phyloP scores from a whole-genome alignment of 75 land plant species.

The Pinus taeda region DNA sequence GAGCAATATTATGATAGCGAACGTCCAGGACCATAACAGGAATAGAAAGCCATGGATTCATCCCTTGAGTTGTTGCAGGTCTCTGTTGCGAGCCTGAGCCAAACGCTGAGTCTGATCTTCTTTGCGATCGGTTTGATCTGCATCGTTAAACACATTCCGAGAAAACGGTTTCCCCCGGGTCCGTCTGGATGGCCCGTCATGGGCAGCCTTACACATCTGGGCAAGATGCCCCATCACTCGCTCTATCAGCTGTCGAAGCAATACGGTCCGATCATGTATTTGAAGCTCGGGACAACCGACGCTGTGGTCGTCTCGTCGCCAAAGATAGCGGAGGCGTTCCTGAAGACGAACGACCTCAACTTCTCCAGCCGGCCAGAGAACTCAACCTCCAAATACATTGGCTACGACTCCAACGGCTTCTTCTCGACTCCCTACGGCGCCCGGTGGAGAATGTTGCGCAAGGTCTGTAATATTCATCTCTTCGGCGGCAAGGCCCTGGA shows the following conservation, averaged over 20 bases:
- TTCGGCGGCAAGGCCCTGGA: slow-evolving; percentile 23
- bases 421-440: slow-evolving; percentile 44
- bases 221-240: slow-evolving; percentile 57
- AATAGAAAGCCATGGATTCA: no score
- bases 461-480: slow-evolving; percentile 23
- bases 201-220: slow-evolving; percentile 71
- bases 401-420: slow-evolving; percentile 56
- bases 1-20: no score
- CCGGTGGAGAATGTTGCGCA: slow-evolving; percentile 37
- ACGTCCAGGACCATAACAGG: no score
- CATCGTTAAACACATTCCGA: background rate
- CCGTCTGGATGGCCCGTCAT: slow-evolving; percentile 72
- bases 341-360: slow-evolving; percentile 53
- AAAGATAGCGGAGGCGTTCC: slow-evolving; percentile 45
- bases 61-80: background rate
- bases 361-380: slow-evolving; percentile 67
- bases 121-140: background rate
- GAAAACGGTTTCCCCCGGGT: slow-evolving; percentile 44
- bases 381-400: slow-evolving; percentile 56
- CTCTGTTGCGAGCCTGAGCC: no score
- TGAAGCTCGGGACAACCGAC: slow-evolving; percentile 55
- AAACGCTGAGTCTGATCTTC: background rate
- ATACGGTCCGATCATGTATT: slow-evolving; percentile 70
- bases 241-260: slow-evolving; percentile 39
- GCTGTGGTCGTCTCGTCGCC: slow-evolving; percentile 70